Evolutionary conservation across 495 filamentous ascomycete species (phyloP).

Genomic region (Neurospora sp.): DNA sequence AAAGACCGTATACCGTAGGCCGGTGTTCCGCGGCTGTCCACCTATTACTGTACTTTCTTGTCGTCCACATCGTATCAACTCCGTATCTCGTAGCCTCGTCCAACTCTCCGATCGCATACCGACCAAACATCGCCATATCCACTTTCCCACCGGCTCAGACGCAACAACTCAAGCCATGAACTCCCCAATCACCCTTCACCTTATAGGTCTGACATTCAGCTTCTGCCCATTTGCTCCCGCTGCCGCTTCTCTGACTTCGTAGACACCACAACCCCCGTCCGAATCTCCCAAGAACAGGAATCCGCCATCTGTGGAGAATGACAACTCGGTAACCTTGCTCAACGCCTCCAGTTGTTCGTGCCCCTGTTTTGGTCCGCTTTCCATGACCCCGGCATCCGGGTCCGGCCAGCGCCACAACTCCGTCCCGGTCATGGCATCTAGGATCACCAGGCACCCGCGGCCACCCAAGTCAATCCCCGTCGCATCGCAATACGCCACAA

Average conservation of each 20-base stretch:
- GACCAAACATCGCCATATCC: neutral
- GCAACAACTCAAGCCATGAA: neutral
- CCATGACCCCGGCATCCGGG: constrained; percentile 6
- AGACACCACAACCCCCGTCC: constrained; percentile 18
- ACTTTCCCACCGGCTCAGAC: neutral
- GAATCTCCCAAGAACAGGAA: constrained; percentile 23
- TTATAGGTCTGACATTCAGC: neutral
- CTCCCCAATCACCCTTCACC: neutral
- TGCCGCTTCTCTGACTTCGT: constrained; percentile 20
- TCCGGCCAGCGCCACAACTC: constrained; percentile 26
- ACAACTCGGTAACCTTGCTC: constrained; percentile 20
- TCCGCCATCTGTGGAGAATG: constrained; percentile 22
- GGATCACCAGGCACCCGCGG: constrained; percentile 18
- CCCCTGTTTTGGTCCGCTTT: constrained; percentile 6
- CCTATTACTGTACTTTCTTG: neutral
- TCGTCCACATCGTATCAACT: neutral
- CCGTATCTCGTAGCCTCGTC: neutral
- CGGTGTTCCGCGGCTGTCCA: neutral
- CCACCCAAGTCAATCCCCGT: constrained; percentile 20
- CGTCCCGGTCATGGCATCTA: constrained; percentile 24
- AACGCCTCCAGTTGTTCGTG: constrained; percentile 19
- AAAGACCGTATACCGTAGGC: neutral
- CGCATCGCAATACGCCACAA: constrained; percentile 23
- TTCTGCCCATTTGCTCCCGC: neutral
- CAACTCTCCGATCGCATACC: neutral